Conservation (phyloP, 805 yeast species). For the Wickerhamiella domercqiae region DNA sequence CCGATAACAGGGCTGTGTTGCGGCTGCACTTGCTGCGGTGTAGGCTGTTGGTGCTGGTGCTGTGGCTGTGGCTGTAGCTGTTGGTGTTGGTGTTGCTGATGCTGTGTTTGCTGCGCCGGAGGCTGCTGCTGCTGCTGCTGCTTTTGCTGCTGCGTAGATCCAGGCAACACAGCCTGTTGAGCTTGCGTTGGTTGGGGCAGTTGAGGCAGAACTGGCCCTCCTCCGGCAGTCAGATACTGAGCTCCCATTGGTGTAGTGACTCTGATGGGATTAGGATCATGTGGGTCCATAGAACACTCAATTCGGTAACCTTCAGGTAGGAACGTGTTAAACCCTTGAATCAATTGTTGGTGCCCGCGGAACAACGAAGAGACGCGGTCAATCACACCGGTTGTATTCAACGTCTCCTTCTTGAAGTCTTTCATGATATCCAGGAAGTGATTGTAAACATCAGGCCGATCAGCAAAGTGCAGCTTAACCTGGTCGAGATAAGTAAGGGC, state of each 20-base stretch:
- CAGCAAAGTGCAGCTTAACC: conserved; percentile 80
- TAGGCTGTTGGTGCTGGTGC: conserved; percentile 19
- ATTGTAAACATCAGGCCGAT: conserved; percentile 91
- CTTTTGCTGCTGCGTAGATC: conserved; percentile 6
- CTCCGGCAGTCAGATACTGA: conserved; percentile 10
- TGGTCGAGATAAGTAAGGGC: conserved; percentile 91
- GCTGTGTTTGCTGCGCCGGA: background rate
- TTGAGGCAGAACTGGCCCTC: conserved; percentile 4
- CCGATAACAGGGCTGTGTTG: conserved; percentile 7
- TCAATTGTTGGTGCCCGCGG: conserved; percentile 79
- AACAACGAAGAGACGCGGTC: conserved; percentile 85
- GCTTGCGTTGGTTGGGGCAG: conserved; percentile 7
- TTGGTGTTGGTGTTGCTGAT: conserved; percentile 4
- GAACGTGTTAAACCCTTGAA: conserved; percentile 95
- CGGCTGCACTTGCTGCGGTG: conserved; percentile 14
- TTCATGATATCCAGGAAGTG: conserved; percentile 96
- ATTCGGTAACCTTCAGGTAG: conserved; percentile 91
- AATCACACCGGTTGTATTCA: conserved; percentile 97
- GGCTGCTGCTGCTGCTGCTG: conserved; percentile 7
- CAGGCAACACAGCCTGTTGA: conserved; percentile 2
- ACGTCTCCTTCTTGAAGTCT: conserved; percentile 89
- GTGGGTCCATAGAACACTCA: conserved; percentile 77
- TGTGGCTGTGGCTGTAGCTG: conserved; percentile 10
- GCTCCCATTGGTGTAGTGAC: conserved; percentile 95
- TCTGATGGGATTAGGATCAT: conserved; percentile 80